Evolutionary conservation across 495 filamentous ascomycete species (phyloP), one percentile per base, ranked within the genome.

Genomic region (Xylaria scruposa): DNA sequence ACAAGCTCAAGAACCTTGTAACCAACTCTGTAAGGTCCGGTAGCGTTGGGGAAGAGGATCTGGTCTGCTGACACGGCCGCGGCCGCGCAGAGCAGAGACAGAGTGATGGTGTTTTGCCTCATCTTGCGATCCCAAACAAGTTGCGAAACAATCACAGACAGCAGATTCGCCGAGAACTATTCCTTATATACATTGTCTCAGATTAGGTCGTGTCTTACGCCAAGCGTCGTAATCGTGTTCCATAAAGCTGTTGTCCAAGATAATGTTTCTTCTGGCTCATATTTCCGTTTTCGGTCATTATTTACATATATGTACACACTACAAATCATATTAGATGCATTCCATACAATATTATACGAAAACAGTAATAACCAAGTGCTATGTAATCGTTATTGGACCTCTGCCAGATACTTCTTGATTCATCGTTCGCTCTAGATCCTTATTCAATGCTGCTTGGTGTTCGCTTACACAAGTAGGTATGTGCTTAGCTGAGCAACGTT

Each of bases 11-110:
- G 67, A 51, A 64, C 38, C 31, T 68, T 78, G 56, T 74, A 65
- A 26, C 62, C 68, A n/a, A 80, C 73, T 33, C 77, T 49, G 54
- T 73, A 82, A 38, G 74, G 56, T 36, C 80, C 79, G 63, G 49
- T 72, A 40, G 67, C 53, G 31, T 59, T 67, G 10, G 68, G 73
- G 33, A 69, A 70, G 36, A 67, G 36, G 31, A 51, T 59, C 26
- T 31, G 36, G 15, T 46, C 38, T 29, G 67, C 67, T 24, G 51
- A 3, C 36, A 36, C 54, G 36, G 67, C 67, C 42, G 36, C 67
- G 21, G 67, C 67, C 67, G 63, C 46, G 46, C 29, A 36, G 2
- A 67, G 46, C 5, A 67, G 13, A 24, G 63, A 53, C 17, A 67
- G 24, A 10, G 29, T 8, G n/a, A 67, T 36, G 31, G 44, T 67